Conservation (phyloP, 2,329 filamentous ascomycete genomes). For the Leptographium procerum region DNA sequence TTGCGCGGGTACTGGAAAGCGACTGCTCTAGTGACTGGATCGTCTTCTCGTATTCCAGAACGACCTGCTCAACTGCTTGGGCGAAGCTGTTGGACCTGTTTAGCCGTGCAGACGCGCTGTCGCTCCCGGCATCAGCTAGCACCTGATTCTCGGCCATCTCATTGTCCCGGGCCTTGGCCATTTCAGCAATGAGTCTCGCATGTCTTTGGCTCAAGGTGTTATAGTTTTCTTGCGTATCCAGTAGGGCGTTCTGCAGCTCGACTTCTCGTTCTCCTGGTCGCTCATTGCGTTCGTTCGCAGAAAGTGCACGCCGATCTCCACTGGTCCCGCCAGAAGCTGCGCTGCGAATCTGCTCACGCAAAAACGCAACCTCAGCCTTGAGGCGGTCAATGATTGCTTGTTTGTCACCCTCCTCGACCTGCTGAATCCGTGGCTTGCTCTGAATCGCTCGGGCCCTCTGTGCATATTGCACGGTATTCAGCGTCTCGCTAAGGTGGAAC, state of each 20-base stretch:
- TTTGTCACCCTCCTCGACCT: conserved; percentile 86
- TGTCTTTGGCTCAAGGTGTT: conserved; percentile 82
- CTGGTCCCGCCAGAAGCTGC: conserved; percentile 50
- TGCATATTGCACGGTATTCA: conserved; percentile 96
- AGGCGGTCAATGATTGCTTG: conserved; percentile 86
- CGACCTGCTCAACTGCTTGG: conserved; percentile 88
- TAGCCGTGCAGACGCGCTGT: conserved; percentile 73
- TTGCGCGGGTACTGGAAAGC: conserved; percentile 74
- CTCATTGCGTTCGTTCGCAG: conserved; percentile 60
- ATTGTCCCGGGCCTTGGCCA: conserved; percentile 72
- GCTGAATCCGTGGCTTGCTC: conserved; percentile 93
- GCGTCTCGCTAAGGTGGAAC: conserved; percentile 92
- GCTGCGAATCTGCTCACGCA: conserved; percentile 85
- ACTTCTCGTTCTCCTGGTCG: conserved; percentile 74
- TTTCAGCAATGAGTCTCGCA: conserved; percentile 87
- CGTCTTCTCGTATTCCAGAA: conserved; percentile 96
- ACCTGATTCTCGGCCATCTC: conserved; percentile 47
- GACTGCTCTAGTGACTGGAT: conserved; percentile 90
- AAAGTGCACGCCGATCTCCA: conserved; percentile 39
- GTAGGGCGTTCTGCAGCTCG: conserved; percentile 84
- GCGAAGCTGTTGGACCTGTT: conserved; percentile 95
- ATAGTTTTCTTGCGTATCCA: conserved; percentile 93
- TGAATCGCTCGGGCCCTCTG: conserved; percentile 93
- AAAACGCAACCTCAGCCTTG: conserved; percentile 84
- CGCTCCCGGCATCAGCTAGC: conserved; percentile 53